These are phyloP conservation scores for Tricholoma matsutake DNA, from an alignment of 768 basidiomycete species.

Conservation along the genomic window DNA sequence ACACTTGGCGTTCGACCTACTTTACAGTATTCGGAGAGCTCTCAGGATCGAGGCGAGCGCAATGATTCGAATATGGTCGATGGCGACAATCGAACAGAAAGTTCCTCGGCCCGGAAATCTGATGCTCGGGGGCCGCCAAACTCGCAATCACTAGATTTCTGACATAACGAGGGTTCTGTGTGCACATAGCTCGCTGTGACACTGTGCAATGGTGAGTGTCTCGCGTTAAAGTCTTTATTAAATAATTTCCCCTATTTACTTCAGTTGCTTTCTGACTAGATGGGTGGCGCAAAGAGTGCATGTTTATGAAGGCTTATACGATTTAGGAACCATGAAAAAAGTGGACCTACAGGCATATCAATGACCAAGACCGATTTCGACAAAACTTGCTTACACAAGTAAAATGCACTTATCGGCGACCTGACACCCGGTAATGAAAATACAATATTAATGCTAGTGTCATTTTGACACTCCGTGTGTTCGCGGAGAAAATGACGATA, in stretches of 20 bases:
- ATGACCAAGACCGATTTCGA: too few species aligned
- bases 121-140: not conserved
- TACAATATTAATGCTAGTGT: too few species aligned
- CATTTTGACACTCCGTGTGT: too few species aligned
- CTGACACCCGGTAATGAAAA: too few species aligned
- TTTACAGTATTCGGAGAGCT: conserved; percentile 31
- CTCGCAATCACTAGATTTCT: not conserved
- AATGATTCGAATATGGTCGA: conserved; percentile 10
- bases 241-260: not conserved
- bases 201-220: not conserved
- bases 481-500: too few species aligned
- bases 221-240: not conserved
- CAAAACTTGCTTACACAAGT: not conserved
- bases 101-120: conserved; percentile 8
- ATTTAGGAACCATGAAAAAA: too few species aligned
- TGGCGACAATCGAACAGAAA: not conserved
- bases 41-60: conserved; percentile 18
- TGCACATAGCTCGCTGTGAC: not conserved
- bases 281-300: not conserved
- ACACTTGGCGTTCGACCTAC: conserved; percentile 62
- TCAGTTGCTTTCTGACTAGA: not conserved
- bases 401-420: not conserved
- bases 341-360: too few species aligned
- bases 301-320: too few species aligned
- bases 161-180: not conserved